A percentile compares a stretch with the other conserved stretches of the same genome.
phyloP scores from a whole-genome alignment of 2,329 filamentous ascomycete genomes.

The Tolypocladium tropicale region DNA sequence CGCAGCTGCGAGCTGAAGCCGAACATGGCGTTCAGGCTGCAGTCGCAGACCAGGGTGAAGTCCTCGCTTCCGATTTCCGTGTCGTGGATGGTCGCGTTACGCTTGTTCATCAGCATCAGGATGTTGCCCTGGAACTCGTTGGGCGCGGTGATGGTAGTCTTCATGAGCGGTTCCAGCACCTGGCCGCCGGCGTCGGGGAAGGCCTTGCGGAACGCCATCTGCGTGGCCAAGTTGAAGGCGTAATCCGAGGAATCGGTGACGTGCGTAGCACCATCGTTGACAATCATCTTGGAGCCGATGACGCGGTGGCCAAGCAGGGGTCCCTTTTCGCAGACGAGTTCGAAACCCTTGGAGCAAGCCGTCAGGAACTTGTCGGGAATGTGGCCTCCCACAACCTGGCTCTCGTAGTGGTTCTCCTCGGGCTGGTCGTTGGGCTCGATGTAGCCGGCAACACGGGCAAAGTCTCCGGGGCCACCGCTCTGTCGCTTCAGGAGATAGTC shows the following conservation, averaged over 20 bases:
- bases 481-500: conserved; percentile 95
- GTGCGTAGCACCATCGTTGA: conserved; percentile 95
- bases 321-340: conserved; percentile 70
- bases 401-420: conserved; percentile 72
- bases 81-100: conserved; percentile 88
- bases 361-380: conserved; percentile 95
- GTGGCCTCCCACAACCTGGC: conserved; percentile 76
- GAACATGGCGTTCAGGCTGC: conserved; percentile 94
- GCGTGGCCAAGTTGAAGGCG: conserved; percentile 88
- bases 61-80: conserved; percentile 91
- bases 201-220: conserved; percentile 92
- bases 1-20: conserved; percentile 87
- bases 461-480: conserved; percentile 90
- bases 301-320: conserved; percentile 90
- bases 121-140: conserved; percentile 97
- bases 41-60: conserved; percentile 86
- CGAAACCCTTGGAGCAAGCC: conserved; percentile 92
- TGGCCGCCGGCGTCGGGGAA: conserved; percentile 73
- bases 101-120: conserved; percentile 91
- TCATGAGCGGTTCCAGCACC: conserved; percentile 94
- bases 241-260: conserved; percentile 97
- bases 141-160: conserved; percentile 90
- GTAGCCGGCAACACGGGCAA: conserved; percentile 81
- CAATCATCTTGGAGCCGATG: conserved; percentile 78
- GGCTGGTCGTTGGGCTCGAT: conserved; percentile 75